Evolutionary conservation across 1,284 basidiomycete genomes (phyloP).

Genomic region (Apiotrichum brassicae): DNA sequence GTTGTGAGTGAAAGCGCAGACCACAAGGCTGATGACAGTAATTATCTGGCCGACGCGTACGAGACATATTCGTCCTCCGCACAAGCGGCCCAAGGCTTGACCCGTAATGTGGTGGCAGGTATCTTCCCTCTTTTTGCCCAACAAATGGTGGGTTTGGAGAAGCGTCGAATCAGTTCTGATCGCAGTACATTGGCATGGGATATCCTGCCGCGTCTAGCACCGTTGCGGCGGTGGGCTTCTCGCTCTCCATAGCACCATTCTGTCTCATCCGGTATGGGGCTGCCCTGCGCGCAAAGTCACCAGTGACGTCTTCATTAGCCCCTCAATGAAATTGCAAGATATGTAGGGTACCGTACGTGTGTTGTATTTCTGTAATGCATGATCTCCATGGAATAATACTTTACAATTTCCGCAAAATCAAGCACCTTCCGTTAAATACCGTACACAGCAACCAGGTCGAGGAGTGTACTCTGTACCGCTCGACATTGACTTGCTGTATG

Average conservation of each 20-base stretch:
- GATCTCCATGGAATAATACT: no score
- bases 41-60: conserved; percentile 43
- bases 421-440: no score
- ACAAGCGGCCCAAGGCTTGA: conserved; percentile 43
- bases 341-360: no score
- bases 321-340: no score
- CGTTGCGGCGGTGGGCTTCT: conserved; percentile 37
- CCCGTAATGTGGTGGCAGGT: conserved; percentile 34
- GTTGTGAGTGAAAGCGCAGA: conserved; percentile 26
- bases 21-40: conserved; percentile 16
- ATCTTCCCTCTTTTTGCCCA: conserved; percentile 38
- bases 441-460: no score
- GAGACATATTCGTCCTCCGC: conserved; percentile 45
- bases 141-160: conserved; percentile 17
- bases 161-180: not conserved
- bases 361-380: no score
- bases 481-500: no score
- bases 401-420: no score
- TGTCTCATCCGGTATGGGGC: conserved; percentile 39
- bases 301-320: conserved; percentile 2
- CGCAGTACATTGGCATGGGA: conserved; percentile 30
- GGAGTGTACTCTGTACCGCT: no score
- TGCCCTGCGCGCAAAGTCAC: conserved; percentile 27
- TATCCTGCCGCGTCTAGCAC: conserved; percentile 38
- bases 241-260: conserved; percentile 35